phyloP scores from a whole-genome alignment of 257 asterid genomes.

The Anisodus tanguticus region DNA sequence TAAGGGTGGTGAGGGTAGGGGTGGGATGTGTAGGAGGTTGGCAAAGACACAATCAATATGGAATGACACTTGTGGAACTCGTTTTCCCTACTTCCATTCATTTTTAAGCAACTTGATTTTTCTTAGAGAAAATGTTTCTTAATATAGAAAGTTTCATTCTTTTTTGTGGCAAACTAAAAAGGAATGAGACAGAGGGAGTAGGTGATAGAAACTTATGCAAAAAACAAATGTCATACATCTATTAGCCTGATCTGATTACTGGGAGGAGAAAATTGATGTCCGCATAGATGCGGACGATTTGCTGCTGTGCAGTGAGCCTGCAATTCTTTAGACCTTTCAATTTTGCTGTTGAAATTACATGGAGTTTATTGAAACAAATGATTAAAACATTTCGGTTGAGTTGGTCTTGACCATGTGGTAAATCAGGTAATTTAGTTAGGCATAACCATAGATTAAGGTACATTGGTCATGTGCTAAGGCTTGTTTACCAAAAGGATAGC shows the following conservation, averaged over 20 bases:
- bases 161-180: neutral
- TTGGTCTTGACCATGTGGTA: neutral
- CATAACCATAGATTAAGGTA: neutral
- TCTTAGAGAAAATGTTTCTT: neutral
- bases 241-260: neutral
- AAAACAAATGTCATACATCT: neutral
- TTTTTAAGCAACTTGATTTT: neutral
- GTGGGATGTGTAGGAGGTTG: neutral
- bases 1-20: neutral
- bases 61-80: too few species aligned
- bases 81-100: neutral
- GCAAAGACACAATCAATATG: too few species aligned
- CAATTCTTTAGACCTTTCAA: neutral
- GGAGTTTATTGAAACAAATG: neutral
- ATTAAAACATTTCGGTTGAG: conserved; percentile 13
- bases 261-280: neutral
- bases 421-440: neutral
- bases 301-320: neutral
- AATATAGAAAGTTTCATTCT: neutral
- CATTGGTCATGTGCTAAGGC: neutral
- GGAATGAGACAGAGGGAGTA: neutral
- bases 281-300: neutral
- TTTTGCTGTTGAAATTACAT: neutral
- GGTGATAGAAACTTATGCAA: neutral
- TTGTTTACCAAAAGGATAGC: conserved; percentile 5